Evolutionary conservation across 768 basidiomycete species (phyloP), one percentile per base, ranked within the genome.

Genomic region (Amanita subjunquillea): DNA sequence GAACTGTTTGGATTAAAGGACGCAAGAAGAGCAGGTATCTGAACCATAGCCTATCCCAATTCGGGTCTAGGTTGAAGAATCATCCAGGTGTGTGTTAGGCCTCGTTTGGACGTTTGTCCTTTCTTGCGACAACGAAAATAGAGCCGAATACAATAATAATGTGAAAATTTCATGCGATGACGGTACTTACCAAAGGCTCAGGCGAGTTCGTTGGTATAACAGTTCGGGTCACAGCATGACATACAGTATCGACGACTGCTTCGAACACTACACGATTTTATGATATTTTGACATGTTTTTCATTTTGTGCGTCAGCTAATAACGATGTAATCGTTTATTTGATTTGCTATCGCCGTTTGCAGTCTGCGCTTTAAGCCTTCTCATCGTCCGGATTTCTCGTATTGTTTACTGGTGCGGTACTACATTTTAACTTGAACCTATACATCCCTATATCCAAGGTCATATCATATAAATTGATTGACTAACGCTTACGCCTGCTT

Each of bases 371-470:
- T 55, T 23, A 55, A 55, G 30, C 50, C 50, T 13, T 50, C 54
- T n/a, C 36, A 22, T 25, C 37, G 30, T 17, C 36, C 42, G n/a
- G 10, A 22, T 51, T 23, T 55, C n/a, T 55, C 34, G 50, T 55
- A 15, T 41, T 55, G 13, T 22, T 55, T 12, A 41, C 50, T 6
- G 25, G 50, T 39, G 49, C 55, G 6, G 51, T 56, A 9, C 23
- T 56, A 32, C 55, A 56, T 42, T 56, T 41, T 39, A 37, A 53
- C n/a, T n/a, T 53, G 50, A 52, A 48, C 38, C 27, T 56, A 27
- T 53, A 56, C 37, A 43, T 56, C 13, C 45, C 50, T 6, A 53
- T 56, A 38, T 55, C 54, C n/a, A 52, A 55, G 44, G 54, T 46
- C 32, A 10, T 6, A 30, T 34, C 1, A 51, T 3, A n/a, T 32